phyloP scores from a whole-genome alignment of 2,329 filamentous ascomycete species.

The Claviceps maximensis region DNA sequence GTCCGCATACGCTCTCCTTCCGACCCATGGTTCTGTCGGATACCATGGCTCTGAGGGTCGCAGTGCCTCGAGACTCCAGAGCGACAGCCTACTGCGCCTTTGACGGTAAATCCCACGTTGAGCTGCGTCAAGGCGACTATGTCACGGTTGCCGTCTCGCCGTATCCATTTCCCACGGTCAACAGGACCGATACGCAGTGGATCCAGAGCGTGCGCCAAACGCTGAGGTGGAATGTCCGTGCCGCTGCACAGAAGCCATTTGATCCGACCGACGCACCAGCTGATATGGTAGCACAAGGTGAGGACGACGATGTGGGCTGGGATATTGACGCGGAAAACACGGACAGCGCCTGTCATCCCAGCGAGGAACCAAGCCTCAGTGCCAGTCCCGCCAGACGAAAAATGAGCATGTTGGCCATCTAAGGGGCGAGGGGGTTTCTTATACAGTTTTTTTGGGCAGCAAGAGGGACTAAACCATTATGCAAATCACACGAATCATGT shows the following conservation, averaged over 20 bases:
- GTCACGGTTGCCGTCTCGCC: constrained; percentile 93
- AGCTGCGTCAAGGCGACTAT: constrained; percentile 84
- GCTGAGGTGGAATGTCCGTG: constrained; percentile 86
- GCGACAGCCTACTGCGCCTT: constrained; percentile 95
- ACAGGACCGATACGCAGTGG: constrained; percentile 83
- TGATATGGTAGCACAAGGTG: constrained; percentile 22
- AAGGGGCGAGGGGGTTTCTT: too few relatives aligned
- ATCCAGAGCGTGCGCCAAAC: constrained; percentile 91
- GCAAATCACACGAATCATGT: too few relatives aligned
- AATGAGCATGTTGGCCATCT: constrained; percentile 54
- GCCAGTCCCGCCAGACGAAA: constrained; percentile 58
- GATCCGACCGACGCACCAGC: constrained; percentile 21
- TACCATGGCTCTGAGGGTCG: constrained; percentile 80
- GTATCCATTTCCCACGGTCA: constrained; percentile 94
- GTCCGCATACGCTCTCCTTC: constrained; percentile 93
- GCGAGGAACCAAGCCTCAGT: constrained; percentile 56
- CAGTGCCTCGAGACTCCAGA: constrained; percentile 70
- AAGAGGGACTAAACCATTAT: too few relatives aligned
- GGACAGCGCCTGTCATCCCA: constrained; percentile 58
- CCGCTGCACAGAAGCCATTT: constrained; percentile 86
- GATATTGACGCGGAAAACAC: constrained; percentile 96
- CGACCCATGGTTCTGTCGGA: constrained; percentile 96
- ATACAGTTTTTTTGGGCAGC: too few relatives aligned
- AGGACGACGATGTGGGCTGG: constrained; percentile 54
- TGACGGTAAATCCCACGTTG: constrained; percentile 90